Base-by-base conservation (phyloP, 2,329 filamentous ascomycete genomes). In the Penicillium sp. region DNA sequence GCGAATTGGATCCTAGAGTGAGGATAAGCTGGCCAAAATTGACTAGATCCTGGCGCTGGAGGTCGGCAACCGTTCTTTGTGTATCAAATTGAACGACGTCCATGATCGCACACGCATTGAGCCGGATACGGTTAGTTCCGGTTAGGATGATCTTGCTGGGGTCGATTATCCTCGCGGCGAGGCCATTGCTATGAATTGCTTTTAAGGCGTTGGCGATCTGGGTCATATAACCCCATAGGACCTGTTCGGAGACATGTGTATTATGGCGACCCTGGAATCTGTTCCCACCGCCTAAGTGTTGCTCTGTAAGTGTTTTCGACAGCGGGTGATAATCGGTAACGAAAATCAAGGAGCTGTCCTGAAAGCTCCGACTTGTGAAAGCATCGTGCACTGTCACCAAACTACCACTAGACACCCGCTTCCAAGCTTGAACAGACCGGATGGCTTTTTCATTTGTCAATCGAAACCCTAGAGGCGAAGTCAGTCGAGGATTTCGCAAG, bases 291-390 rank as follows among this genome's bases (percentile, higher is more conserved):
- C 76, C 75, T 52, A 82, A 67, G 60, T 97, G 91, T 70, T 91
- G 87, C 72, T 98, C 94, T 38, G 90, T 87, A 26, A 99, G 84
- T 0, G 94, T 97, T 77, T 95, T 96, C 2, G 94, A 92, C 21
- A 95, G 84, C 1, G 95, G 94, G 71, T 95, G 91, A 73, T 97
- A 99, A 75, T 96, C 92, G 64, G 92, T 95, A 26, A 96, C 93
- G 71, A 99, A 91, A 53, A 99, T 90, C 58, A 99, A 85, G 3
- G 95, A 98, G 77, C 92, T 96, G 75, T 98, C 95, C 59, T 92
- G 92, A 76, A 99, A 99, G 29, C 90, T 91, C 64, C 93, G 85
- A 13, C 92, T 96, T 0, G 95, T 99, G 72, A 99, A 99, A 0
- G 92, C 92, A 77, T 97, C 93, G 71, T 96, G 89, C 8, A 96